A percentile compares a stretch with the other conserved stretches of the same genome.
phyloP scores from a whole-genome alignment of 768 basidiomycete species.

The Steccherinum ochraceum region DNA sequence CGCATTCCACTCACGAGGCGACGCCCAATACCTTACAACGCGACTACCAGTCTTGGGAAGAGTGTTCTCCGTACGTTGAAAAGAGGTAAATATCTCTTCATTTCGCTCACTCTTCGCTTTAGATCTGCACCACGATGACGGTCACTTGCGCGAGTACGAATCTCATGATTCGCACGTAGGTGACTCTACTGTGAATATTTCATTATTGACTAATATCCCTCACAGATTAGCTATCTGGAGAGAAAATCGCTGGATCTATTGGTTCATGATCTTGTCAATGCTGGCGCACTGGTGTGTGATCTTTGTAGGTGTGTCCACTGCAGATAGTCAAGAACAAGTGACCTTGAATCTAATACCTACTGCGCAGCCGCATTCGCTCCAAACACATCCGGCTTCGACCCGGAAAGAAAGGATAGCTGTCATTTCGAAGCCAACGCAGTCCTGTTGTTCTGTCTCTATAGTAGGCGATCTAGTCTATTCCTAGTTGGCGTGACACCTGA shows the following conservation, averaged over 20 bases:
- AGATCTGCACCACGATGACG: constrained; percentile 1
- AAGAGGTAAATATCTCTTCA: too few relatives aligned
- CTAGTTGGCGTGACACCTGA: too few relatives aligned
- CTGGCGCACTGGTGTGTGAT: constrained; percentile 1
- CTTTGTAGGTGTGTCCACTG: constrained; percentile 1
- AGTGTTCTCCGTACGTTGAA: too few relatives aligned
- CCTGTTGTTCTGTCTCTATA: background rate
- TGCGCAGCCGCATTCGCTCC: background rate
- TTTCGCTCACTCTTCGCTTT: too few relatives aligned
- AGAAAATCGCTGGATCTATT: background rate
- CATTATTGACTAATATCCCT: background rate
- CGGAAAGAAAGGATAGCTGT: background rate
- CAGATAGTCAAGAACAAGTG: too few relatives aligned
- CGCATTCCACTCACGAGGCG: too few relatives aligned
- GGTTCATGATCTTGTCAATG: background rate
- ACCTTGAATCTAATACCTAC: too few relatives aligned
- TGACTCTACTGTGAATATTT: background rate
- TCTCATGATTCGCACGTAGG: constrained; percentile 6
- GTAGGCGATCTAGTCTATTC: too few relatives aligned
- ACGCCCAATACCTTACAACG: too few relatives aligned
- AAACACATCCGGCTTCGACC: background rate
- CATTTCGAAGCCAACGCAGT: background rate
- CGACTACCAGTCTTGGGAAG: too few relatives aligned
- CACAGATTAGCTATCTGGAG: constrained; percentile 4
- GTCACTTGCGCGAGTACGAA: constrained; percentile 4